phyloP scores from a whole-genome alignment of 192 early-diverging fungal genomes.

The Geranomyces variabilis region DNA sequence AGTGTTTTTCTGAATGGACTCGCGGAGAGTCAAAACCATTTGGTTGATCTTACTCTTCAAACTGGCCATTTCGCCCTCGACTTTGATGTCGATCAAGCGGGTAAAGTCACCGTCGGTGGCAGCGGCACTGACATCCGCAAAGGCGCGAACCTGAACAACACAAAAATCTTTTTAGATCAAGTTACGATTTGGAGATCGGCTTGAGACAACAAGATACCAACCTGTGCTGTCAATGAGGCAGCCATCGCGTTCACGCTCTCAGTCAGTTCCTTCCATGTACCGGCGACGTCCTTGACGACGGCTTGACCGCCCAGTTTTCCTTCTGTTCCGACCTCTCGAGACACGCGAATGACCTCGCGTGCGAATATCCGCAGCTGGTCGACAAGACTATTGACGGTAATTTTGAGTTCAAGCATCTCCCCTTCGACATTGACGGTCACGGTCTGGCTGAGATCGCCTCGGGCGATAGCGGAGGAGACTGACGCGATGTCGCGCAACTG shows the following conservation, averaged over 20 bases:
- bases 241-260: conserved; percentile 71
- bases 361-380: conserved; percentile 77
- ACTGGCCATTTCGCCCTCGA: conserved; percentile 78
- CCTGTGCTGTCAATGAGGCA: conserved; percentile 57
- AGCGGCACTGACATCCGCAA: conserved; percentile 75
- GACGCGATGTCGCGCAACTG: conserved; percentile 67
- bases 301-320: conserved; percentile 72
- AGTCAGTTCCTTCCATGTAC: no score
- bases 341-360: conserved; percentile 57
- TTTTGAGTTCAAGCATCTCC: conserved; percentile 71
- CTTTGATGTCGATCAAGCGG: conserved; percentile 74
- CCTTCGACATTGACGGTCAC: conserved; percentile 65
- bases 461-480: conserved; percentile 62
- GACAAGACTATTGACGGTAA: conserved; percentile 74
- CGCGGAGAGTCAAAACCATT: conserved; percentile 77
- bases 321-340: conserved; percentile 55
- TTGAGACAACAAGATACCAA: no score
- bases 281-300: conserved; percentile 48
- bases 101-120: conserved; percentile 74
- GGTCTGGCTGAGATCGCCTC: conserved; percentile 60
- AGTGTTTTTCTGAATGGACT: conserved; percentile 77
- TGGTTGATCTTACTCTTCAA: conserved; percentile 68
- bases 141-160: conserved; percentile 84
- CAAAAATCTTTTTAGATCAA: no score
- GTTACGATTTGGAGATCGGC: no score